These are phyloP conservation scores for Arachis stenosperma DNA, from an alignment of 306 rosid species.

Conservation along the genomic window DNA sequence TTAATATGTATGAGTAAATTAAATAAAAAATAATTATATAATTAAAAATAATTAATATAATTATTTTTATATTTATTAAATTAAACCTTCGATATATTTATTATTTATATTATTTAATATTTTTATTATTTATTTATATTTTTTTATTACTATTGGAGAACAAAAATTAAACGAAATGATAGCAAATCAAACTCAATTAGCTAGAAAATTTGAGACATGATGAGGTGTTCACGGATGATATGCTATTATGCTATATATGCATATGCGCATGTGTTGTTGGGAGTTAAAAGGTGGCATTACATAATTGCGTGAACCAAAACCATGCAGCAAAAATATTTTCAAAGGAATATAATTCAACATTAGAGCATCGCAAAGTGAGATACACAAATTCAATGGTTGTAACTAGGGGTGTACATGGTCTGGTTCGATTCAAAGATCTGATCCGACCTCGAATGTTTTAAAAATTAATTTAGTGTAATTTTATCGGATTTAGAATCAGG, in stretches of 20 bases:
- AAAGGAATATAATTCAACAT: conserved; percentile 7
- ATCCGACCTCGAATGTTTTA: too few relatives aligned
- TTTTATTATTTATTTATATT: too few relatives aligned
- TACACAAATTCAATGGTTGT: conserved; percentile 39
- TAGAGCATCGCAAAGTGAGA: conserved; percentile 30
- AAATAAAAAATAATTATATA: too few relatives aligned
- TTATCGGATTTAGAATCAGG: too few relatives aligned
- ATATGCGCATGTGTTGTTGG: conserved; percentile 20
- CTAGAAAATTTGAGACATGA: conserved; percentile 18
- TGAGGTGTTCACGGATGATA: conserved; percentile 14
- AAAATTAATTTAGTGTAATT: too few relatives aligned
- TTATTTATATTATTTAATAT: too few relatives aligned
- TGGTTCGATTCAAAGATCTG: rapidly evolving
- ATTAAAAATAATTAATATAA: too few relatives aligned
- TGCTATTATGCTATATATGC: neutral
- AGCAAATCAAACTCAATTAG: conserved; percentile 15
- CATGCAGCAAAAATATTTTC: conserved; percentile 29
- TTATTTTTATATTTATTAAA: too few relatives aligned
- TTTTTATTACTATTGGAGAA: neutral
- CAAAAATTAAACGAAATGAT: neutral
- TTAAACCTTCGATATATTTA: too few relatives aligned
- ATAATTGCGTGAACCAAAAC: conserved; percentile 43
- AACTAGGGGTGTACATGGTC: neutral
- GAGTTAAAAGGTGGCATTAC: conserved; percentile 48
- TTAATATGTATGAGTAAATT: too few relatives aligned